Percentiles rank a stretch among this genome's conserved stretches.
Conservation (phyloP, 148 eudicot genomes). For the Heliamphora exappendiculata region DNA sequence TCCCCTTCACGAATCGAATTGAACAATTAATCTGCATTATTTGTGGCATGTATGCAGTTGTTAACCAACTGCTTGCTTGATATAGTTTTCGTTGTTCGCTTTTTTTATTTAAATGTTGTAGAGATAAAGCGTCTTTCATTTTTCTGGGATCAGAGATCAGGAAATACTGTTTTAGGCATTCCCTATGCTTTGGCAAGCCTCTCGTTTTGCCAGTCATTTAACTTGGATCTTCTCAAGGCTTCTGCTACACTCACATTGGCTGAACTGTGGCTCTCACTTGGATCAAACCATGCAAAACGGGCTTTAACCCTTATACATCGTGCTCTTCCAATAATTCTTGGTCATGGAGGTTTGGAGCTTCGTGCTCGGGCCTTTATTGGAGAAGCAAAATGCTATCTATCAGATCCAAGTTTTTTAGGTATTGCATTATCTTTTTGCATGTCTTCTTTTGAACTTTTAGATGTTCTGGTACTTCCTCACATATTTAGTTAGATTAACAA, state of each 20-base stretch:
- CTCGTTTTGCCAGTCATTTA: conserved; percentile 82
- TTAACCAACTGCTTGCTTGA: background rate
- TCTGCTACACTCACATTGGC: conserved; percentile 82
- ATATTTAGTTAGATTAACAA: background rate
- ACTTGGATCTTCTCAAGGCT: conserved; percentile 97
- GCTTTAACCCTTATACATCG: conserved; percentile 70
- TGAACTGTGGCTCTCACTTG: conserved; percentile 85
- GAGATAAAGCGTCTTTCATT: background rate
- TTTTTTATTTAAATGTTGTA: background rate
- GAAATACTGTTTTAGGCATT: conserved; percentile 83
- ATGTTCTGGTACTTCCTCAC: background rate
- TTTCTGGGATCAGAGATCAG: conserved; percentile 59
- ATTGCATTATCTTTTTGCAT: background rate
- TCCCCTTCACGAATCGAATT: background rate
- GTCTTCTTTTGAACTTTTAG: background rate
- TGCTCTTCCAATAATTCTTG: conserved; percentile 79
- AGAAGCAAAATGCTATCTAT: conserved; percentile 86
- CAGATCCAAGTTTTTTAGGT: conserved; percentile 78
- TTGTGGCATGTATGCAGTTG: background rate
- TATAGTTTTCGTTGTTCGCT: background rate
- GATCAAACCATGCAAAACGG: conserved; percentile 70
- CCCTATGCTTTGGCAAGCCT: conserved; percentile 95
- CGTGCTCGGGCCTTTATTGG: conserved; percentile 78
- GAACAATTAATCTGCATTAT: background rate
- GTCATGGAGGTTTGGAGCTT: conserved; percentile 96